A percentile compares a stretch with the other conserved stretches of the same genome.
Evolutionary conservation across 768 basidiomycete genomes (phyloP).

Genomic region (Leccinum fibrillosum): DNA sequence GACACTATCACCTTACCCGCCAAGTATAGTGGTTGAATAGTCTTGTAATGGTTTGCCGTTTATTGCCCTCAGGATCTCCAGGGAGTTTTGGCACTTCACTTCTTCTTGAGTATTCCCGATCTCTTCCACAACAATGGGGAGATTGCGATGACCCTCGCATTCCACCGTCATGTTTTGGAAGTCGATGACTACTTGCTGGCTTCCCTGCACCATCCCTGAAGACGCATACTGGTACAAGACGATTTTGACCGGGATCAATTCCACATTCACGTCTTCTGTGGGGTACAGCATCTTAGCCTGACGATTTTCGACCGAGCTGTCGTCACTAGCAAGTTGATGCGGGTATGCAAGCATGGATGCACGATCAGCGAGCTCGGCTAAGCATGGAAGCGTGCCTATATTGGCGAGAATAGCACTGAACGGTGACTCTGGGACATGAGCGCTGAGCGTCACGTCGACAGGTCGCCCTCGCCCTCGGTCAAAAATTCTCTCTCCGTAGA

Average conservation of each 20-base stretch:
- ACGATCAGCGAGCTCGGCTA: not conserved
- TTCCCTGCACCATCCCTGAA: not conserved
- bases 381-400: no score
- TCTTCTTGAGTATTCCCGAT: no score
- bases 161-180: not conserved
- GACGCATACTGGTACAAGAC: conserved; percentile 11
- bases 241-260: conserved; percentile 8
- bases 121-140: not conserved
- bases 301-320: conserved; percentile 2
- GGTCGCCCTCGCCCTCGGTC: conserved; percentile 3
- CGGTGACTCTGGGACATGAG: no score
- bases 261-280: conserved; percentile 1
- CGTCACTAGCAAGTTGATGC: not conserved
- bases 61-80: no score
- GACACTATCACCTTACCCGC: no score
- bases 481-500: conserved; percentile 21
- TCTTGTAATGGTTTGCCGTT: no score
- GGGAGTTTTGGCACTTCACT: no score
- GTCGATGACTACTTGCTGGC: conserved; percentile 16
- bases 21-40: no score
- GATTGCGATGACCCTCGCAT: no score
- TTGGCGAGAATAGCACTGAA: no score
- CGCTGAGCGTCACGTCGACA: no score
- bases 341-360: not conserved
- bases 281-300: conserved; percentile 17